Base-by-base conservation (phyloP, 352 stramenopile species). In the Blastocystis sp. region DNA sequence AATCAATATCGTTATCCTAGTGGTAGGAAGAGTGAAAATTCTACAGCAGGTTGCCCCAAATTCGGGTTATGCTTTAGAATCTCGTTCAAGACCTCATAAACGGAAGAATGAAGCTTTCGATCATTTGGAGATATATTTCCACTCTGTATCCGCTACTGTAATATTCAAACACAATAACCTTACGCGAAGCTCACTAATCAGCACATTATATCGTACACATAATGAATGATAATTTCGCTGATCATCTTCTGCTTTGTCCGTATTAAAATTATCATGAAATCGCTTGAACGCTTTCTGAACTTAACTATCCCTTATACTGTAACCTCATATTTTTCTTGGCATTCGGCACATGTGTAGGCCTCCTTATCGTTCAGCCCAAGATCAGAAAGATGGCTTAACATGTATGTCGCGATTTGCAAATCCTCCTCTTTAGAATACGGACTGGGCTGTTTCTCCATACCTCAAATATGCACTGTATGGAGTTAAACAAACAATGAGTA, bases 311-410 rank as follows among this genome's bases (percentile, higher is more conserved):
- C 13, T 41, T 16, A 34, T 59, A 81, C 24, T 64, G 3, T 13
- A n/a, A 81, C 70, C 13, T 39, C 50, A 65, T 81, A 81, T 65
- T 81, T 81, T 24, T 37, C 18, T 26, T 81, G 70, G 54, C 70
- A 50, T 26, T 81, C 34, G 0, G 20, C 3, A 81, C 55, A 66
- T n/a, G 55, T 43, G 43, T 43, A 65, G 8, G 41, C 45, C 20
- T 41, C 70, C 5, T n/a, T 18, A 64, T 63, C 45, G 20, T 63
- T n/a, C 30, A 81, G n/a, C 41, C 70, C 70, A 26, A 81, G 50
- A 30, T 81, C 70, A 64, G 50, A 26, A 37, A 56, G 45, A 56
- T 65, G 45, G 41, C 41, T 64, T n/a, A 81, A 50, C 26, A 81
- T 64, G 16, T 41, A 65, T 7, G 20, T 37, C 13, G 70, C 70